Percentiles rank a stretch among this genome's conserved stretches.
Evolutionary conservation across 768 basidiomycete species (phyloP).

Genomic region (Agaricus blazei): DNA sequence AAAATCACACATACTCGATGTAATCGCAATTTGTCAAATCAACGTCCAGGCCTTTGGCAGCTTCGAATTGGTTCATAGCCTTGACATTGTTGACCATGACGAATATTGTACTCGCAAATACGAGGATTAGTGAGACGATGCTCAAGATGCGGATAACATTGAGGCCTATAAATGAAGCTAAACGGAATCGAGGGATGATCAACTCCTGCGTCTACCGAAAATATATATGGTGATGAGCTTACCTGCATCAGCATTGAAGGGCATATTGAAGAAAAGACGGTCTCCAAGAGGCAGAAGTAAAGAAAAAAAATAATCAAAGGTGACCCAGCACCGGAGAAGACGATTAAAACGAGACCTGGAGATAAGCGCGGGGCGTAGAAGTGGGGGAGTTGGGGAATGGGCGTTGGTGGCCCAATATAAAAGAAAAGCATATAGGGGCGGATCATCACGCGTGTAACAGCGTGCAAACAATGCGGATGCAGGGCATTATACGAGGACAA

Average conservation of each 20-base stretch:
- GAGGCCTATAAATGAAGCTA: constrained; percentile 63
- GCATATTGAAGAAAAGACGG: neutral
- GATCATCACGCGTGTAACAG: neutral
- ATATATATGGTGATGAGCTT: neutral
- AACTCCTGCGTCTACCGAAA: neutral
- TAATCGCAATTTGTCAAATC: constrained; percentile 66
- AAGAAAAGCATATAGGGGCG: neutral
- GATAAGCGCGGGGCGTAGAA: neutral
- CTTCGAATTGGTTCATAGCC: constrained; percentile 63
- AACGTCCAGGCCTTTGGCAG: constrained; percentile 26
- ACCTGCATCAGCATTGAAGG: constrained; percentile 1
- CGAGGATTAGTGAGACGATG: constrained; percentile 73
- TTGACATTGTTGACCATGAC: constrained; percentile 72
- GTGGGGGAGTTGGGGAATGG: neutral
- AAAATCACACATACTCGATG: constrained; percentile 46
- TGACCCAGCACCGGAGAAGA: constrained; percentile 8
- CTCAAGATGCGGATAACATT: constrained; percentile 74
- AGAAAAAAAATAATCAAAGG: neutral
- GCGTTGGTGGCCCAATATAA: constrained; percentile 1
- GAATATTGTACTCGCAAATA: constrained; percentile 72
- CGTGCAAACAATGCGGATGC: constrained; percentile 6
- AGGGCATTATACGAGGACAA: neutral
- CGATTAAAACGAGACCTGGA: neutral
- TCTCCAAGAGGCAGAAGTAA: neutral
- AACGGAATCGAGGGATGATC: neutral